Conservation (phyloP, 2,329 filamentous ascomycete species). For the Colletotrichum noveboracense region DNA sequence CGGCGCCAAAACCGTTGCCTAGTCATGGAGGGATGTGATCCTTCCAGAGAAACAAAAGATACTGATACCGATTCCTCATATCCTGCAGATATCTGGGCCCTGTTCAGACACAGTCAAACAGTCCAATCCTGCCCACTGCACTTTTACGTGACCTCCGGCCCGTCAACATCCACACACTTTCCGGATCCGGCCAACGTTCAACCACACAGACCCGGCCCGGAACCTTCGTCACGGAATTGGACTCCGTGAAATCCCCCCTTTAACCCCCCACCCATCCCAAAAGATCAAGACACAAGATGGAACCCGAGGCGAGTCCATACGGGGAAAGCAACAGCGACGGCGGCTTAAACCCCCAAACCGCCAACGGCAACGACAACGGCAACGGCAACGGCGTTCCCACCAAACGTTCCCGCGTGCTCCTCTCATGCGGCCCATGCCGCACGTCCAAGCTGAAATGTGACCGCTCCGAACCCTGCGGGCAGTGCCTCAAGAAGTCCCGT, state of each 20-base stretch:
- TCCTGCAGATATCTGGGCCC: neutral
- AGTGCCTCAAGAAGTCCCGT: constrained; percentile 56
- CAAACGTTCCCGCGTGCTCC: constrained; percentile 54
- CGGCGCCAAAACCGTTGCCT: constrained; percentile 6
- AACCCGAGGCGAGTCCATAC: neutral
- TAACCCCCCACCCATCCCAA: neutral
- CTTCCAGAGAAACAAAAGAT: neutral
- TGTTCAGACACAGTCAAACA: neutral
- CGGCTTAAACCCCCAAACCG: neutral
- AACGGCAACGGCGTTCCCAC: neutral
- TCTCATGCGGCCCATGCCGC: constrained; percentile 59
- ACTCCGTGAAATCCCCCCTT: neutral
- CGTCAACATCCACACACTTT: neutral
- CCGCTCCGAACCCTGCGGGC: constrained; percentile 54
- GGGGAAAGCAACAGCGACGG: neutral
- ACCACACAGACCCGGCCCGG: neutral
- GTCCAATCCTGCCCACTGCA: neutral
- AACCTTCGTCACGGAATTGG: neutral
- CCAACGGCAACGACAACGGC: neutral
- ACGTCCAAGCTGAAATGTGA: constrained; percentile 63
- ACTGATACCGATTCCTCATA: neutral
- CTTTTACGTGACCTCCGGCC: neutral
- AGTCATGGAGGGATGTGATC: neutral
- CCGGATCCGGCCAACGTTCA: neutral
- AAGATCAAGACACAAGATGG: neutral